Base-by-base conservation (phyloP, 1,139 yeast species). In the Tardiomyces depauwii region DNA sequence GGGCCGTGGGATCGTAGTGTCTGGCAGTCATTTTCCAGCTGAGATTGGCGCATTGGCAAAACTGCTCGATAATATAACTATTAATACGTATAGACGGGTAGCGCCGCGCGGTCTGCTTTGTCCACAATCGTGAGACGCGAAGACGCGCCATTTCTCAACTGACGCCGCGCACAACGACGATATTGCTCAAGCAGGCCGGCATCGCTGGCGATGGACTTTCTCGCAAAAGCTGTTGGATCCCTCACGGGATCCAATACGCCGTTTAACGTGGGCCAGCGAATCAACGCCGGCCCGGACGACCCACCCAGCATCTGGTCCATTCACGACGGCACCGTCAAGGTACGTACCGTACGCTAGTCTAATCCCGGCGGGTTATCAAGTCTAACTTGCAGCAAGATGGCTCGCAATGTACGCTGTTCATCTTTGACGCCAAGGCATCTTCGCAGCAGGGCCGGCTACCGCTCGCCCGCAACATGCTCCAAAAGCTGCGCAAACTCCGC, bases 401-500 rank as follows among this genome's bases (percentile, higher is more conserved):
- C 10, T 40, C 66, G 1, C 54, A 59, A 9, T 65, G 71, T 42
- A 72, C 91, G 0, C 71, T 85, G 14, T 84, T 85, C 57, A 81
- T 77, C 53, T 81, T 79, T 57, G 78, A 78, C 52, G 60, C 74
- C 42, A 70, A 63, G 44, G 70, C 73, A 23, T 70, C 74, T 1
- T 51, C 57, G 6, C 65, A 67, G 27, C 53, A 66, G 0, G 63
- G 62, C 38, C 61, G 63, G 42, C 65, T 66, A 30, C 64, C 68
- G 11, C 61, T 82, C 46, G 91, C 91, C 1, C 66, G 71, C 45
- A 86, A 87, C 60, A 75, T 84, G 45, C 70, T 77, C 47, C 75
- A 71, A 46, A 83, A 80, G 58, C 70, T 82, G 53, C 82, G 85
- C 58, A 68, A 79, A 28, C 69, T 88, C 57, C 77, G 81, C 50